phyloP scores from a whole-genome alignment of 2,329 filamentous ascomycete genomes.

The Ophiocordyceps camponoti-rufipedis region DNA sequence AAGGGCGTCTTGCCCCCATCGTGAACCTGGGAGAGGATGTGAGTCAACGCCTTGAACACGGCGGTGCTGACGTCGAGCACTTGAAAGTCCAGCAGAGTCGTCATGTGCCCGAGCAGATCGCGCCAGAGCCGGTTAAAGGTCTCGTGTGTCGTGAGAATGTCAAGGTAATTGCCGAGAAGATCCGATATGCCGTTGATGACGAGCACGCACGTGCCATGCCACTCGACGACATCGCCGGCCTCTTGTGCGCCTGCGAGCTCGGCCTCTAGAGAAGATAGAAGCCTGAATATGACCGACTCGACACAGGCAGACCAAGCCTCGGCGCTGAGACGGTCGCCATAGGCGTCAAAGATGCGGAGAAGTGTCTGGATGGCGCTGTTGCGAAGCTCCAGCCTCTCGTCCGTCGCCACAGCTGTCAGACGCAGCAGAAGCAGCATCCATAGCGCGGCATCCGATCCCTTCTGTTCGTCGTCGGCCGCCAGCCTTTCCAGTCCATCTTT shows the following conservation, averaged over 20 bases:
- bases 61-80: slow-evolving; percentile 56
- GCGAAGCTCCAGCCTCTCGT: slow-evolving; percentile 55
- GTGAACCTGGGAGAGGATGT: slow-evolving; percentile 37
- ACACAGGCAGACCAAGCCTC: slow-evolving; percentile 74
- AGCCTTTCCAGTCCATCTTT: slow-evolving; percentile 33
- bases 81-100: slow-evolving; percentile 40
- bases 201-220: slow-evolving; percentile 59
- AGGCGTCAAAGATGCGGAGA: slow-evolving; percentile 79
- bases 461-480: slow-evolving; percentile 38
- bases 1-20: slow-evolving; percentile 24
- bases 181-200: slow-evolving; percentile 55
- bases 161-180: slow-evolving; percentile 59
- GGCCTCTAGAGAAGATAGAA: slow-evolving; percentile 51
- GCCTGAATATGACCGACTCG: slow-evolving; percentile 60
- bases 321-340: slow-evolving; percentile 60
- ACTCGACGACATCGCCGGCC: slow-evolving; percentile 26
- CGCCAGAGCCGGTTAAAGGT: slow-evolving; percentile 61
- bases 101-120: slow-evolving; percentile 52
- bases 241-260: slow-evolving; percentile 25
- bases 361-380: slow-evolving; percentile 86
- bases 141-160: slow-evolving; percentile 45
- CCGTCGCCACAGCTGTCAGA: slow-evolving; percentile 51
- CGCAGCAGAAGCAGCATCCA: slow-evolving; percentile 64
- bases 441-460: slow-evolving; percentile 49
- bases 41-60: slow-evolving; percentile 46